These are phyloP conservation scores for Dendrothele bispora DNA, from an alignment of 768 basidiomycete genomes.

Conservation along the genomic window DNA sequence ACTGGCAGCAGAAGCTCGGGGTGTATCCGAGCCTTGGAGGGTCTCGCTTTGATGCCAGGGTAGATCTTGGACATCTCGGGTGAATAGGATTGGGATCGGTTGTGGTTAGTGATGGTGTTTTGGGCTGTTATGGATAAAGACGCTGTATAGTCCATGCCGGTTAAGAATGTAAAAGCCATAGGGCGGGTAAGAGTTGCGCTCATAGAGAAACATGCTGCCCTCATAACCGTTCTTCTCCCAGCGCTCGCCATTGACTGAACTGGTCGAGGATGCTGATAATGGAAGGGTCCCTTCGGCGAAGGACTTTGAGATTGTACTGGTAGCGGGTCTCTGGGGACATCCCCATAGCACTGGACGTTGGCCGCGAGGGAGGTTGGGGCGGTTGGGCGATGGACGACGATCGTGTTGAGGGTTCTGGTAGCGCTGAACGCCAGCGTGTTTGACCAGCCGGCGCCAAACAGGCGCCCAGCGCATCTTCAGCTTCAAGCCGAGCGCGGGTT, in stretches of 20 bases:
- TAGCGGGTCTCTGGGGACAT: slow-evolving; percentile 72
- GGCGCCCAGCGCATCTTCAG: too few species aligned
- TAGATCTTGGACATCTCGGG: slow-evolving; percentile 74
- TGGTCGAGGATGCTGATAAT: slow-evolving; percentile 83
- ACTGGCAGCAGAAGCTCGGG: too few species aligned
- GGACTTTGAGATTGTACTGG: slow-evolving; percentile 76
- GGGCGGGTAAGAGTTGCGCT: slow-evolving; percentile 79
- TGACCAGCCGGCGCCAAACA: too few species aligned
- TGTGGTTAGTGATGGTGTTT: too few species aligned
- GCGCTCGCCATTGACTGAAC: slow-evolving; percentile 74
- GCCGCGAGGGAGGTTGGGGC: too few species aligned
- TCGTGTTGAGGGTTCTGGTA: too few species aligned
- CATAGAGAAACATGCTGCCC: slow-evolving; percentile 89
- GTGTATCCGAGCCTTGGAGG: too few species aligned
- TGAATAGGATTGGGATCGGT: slow-evolving; percentile 61
- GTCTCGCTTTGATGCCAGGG: too few species aligned
- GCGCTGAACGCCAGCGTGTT: too few species aligned
- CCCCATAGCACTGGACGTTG: slow-evolving; percentile 31
- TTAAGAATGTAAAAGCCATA: slow-evolving; percentile 88
- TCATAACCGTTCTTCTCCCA: slow-evolving; percentile 86
- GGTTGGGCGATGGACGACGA: too few species aligned
- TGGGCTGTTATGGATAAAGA: slow-evolving; percentile 82
- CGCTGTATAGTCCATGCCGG: slow-evolving; percentile 70
- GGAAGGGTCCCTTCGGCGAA: slow-evolving; percentile 75
- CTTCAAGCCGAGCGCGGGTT: too few species aligned